Conservation (phyloP, 2,329 filamentous ascomycete genomes). For the Aspergillus fructus region DNA sequence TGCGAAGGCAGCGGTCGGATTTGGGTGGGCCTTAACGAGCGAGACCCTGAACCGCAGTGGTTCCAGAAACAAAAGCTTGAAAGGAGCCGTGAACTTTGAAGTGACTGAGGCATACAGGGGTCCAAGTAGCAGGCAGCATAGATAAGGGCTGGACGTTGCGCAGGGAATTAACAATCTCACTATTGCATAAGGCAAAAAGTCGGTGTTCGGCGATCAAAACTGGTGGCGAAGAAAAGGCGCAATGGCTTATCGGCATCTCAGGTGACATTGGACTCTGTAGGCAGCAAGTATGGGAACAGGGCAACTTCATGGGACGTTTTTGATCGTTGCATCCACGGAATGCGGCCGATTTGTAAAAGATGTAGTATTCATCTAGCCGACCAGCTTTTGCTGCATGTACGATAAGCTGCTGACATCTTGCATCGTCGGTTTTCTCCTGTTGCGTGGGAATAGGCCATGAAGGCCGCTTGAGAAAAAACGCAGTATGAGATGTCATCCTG, state of each 20-base stretch:
- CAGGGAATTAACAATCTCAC: too few relatives aligned
- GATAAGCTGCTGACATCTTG: conserved; percentile 7
- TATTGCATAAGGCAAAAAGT: too few relatives aligned
- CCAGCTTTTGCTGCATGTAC: background rate
- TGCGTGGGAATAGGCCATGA: background rate
- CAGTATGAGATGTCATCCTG: background rate
- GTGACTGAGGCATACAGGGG: background rate
- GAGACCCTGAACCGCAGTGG: background rate
- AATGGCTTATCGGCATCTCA: background rate
- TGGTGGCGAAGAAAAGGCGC: background rate
- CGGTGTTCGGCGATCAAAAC: background rate
- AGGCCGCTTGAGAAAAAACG: too few relatives aligned
- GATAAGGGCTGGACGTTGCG: background rate
- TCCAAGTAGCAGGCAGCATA: background rate
- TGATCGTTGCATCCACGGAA: background rate
- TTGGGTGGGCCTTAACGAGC: background rate
- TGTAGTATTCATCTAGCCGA: background rate
- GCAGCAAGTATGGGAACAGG: background rate
- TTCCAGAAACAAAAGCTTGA: background rate
- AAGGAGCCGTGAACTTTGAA: background rate
- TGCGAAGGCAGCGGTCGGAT: conserved; percentile 1
- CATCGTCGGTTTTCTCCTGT: background rate
- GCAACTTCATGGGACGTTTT: background rate
- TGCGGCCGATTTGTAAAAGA: background rate
- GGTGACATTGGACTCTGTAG: background rate